Evolutionary conservation across 2,329 filamentous ascomycete genomes (phyloP).

Genomic region (Hypoxylon sp.): DNA sequence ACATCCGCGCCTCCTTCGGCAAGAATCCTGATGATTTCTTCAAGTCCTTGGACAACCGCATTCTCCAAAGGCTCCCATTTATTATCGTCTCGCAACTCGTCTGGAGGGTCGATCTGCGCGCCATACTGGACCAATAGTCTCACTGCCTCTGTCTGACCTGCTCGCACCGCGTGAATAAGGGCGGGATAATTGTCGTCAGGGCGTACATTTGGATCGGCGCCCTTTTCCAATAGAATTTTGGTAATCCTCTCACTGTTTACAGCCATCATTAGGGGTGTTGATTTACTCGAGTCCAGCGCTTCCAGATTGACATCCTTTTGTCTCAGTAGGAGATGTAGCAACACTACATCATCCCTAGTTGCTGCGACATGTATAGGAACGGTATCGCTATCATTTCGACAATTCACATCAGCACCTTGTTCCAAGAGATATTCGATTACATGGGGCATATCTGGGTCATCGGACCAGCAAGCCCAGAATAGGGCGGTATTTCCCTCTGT

Average conservation of each 20-base stretch:
- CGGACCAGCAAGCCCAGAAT: conserved; percentile 4
- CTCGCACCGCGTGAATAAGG: not conserved
- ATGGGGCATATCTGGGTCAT: not conserved
- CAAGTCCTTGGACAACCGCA: conserved; percentile 7
- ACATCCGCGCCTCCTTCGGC: conserved; percentile 27
- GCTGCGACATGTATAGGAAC: conserved; percentile 3
- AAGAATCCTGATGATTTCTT: conserved; percentile 30
- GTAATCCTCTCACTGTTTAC: not conserved
- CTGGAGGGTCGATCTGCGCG: conserved; percentile 18
- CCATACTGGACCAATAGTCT: conserved; percentile 16
- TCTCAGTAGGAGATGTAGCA: not conserved
- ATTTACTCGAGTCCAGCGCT: not conserved
- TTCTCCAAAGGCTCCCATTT: conserved; percentile 22
- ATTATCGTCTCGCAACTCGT: conserved; percentile 11
- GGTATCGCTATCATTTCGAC: not conserved
- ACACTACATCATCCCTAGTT: not conserved
- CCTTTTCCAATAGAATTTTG: conserved; percentile 13
- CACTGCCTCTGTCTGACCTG: not conserved
- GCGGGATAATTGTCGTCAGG: not conserved
- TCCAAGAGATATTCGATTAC: conserved; percentile 11
- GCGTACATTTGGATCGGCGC: conserved; percentile 13
- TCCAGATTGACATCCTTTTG: not conserved
- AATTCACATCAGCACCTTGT: conserved; percentile 11
- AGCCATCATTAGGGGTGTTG: not conserved
- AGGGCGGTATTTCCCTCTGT: conserved; percentile 3